These are phyloP conservation scores for Tylopilus balloui DNA, from an alignment of 768 basidiomycete genomes.

Conservation along the genomic window DNA sequence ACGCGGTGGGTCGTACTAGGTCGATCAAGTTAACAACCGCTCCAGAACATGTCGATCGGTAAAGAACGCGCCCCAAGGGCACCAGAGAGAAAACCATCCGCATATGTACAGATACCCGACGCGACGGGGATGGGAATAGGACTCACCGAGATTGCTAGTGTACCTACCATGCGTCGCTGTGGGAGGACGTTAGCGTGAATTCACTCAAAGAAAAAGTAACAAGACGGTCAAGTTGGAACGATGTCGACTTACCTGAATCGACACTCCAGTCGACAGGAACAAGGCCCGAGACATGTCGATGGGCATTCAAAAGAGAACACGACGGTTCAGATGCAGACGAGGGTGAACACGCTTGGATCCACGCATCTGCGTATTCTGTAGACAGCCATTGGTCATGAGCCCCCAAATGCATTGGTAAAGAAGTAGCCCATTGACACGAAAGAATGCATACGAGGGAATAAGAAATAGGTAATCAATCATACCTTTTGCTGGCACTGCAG, in stretches of 20 bases:
- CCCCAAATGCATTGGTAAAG: too few relatives aligned
- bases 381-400: neutral
- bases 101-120: neutral
- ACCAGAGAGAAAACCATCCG: neutral
- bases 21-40: conserved; percentile 3
- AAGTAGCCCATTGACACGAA: neutral
- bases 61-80: neutral
- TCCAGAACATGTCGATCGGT: neutral
- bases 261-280: conserved; percentile 9
- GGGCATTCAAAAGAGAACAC: neutral
- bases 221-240: too few relatives aligned
- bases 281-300: neutral
- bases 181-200: neutral
- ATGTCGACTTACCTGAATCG: neutral
- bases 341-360: conserved; percentile 11
- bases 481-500: conserved; percentile 4
- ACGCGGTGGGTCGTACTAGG: conserved; percentile 6
- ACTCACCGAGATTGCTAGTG: conserved; percentile 7
- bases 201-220: neutral
- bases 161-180: conserved; percentile 1
- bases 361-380: conserved; percentile 13
- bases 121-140: neutral
- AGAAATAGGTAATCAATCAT: neutral
- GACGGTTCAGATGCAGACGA: neutral
- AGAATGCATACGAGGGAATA: neutral